Base-by-base conservation (phyloP, 2,329 filamentous ascomycete species). In the Apiospora kogelbergensis region DNA sequence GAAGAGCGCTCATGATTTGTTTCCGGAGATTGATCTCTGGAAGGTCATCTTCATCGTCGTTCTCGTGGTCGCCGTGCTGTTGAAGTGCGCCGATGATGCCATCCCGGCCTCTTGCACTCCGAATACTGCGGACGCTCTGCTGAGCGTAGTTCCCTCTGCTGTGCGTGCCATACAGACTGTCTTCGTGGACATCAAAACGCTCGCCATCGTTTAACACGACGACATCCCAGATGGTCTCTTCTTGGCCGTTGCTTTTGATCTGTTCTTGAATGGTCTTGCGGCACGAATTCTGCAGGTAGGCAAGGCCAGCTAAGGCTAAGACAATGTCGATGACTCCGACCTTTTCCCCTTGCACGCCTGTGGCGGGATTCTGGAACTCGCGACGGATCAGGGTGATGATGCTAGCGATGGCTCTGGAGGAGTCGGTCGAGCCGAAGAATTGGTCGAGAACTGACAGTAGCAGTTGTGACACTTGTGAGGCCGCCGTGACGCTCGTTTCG, bases 391-490 rank as follows among this genome's bases (percentile, higher is more conserved):
- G 80, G 0, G 87, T 87, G 72, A 91, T 85, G 74, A 92, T 91
- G 75, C 88, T 89, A 2, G 89, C 88, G 69, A 91, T 90, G 13
- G 90, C 89, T 48, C 89, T 81, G 1, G 89, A 91, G 2, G 89
- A 90, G 76, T 92, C 90, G n/a, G 90, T 91, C 2, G 88, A 90
- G 17, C 90, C 90, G 37, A 91, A 86, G 46, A 91, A 85, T 71
- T 89, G 86, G 74, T 92, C 89, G 26, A 92, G 80, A 0, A 86
- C 85, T 2, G 84, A 84, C 10, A 91, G 80, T 0, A 90, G 78
- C 41, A 90, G 79, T 70, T 89, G 87, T 0, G 88, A 88, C 6
- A 88, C 77, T 66, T 89, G 85, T 9, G 87, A 88, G 6, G 83
- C 84, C 17, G 84, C 82, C 22, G 84, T 84, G 20, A 90, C 78